Evolutionary conservation across 306 rosid species (phyloP).

Genomic region (Lagenaria siceraria): DNA sequence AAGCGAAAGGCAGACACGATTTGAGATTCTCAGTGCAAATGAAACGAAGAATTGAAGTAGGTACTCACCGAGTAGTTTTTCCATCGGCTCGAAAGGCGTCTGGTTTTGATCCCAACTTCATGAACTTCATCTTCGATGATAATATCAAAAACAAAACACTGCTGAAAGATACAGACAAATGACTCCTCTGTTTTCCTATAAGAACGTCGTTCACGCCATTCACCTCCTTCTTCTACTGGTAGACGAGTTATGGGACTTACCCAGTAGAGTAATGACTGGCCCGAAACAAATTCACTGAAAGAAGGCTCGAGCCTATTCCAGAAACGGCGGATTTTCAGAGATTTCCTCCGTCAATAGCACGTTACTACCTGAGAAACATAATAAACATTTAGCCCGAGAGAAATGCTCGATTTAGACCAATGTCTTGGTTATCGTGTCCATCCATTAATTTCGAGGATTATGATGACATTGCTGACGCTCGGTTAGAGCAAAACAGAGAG

Average conservation of each 20-base stretch:
- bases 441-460: slow-evolving; percentile 20
- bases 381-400: slow-evolving; percentile 12
- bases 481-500: neutral
- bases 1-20: neutral
- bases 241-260: neutral
- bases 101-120: slow-evolving; percentile 94
- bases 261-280: neutral
- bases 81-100: slow-evolving; percentile 83
- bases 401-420: slow-evolving; percentile 6
- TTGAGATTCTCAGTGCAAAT: neutral
- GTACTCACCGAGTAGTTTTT: slow-evolving; percentile 42
- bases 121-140: slow-evolving; percentile 66
- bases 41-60: neutral
- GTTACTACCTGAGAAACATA: slow-evolving; percentile 14
- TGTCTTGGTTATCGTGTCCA: slow-evolving; percentile 16
- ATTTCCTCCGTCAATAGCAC: slow-evolving; percentile 9
- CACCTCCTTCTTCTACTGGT: neutral
- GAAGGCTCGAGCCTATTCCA: neutral
- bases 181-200: neutral
- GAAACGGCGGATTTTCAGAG: slow-evolving; percentile 19
- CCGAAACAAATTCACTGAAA: slow-evolving; percentile 9
- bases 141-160: neutral
- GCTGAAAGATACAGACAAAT: slow-evolving; percentile 6
- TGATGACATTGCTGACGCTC: slow-evolving; percentile 19
- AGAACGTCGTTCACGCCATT: neutral